These are phyloP conservation scores for Skeletonema grethae DNA, from an alignment of 108 stramenopile species.

Conservation along the genomic window DNA sequence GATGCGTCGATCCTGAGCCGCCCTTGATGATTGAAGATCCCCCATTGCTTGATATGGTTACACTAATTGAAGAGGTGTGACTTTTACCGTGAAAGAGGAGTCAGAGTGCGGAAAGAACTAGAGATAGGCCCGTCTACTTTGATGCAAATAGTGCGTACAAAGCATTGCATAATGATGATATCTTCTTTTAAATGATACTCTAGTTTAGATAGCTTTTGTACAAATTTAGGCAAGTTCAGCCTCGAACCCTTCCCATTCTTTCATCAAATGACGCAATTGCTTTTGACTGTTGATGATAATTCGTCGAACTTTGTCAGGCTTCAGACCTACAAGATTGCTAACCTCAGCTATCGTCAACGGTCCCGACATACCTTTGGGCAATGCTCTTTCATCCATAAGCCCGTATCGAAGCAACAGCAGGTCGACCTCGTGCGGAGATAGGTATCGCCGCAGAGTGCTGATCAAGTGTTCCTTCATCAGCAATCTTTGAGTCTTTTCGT, in stretches of 20 bases:
- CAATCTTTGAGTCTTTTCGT: slow-evolving; percentile 45
- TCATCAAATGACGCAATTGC: slow-evolving; percentile 59
- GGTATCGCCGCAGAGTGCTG: slow-evolving; percentile 55
- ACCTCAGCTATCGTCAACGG: slow-evolving; percentile 84
- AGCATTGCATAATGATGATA: too few relatives aligned
- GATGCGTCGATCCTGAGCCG: background rate
- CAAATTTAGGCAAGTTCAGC: slow-evolving; percentile 42
- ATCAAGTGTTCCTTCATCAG: slow-evolving; percentile 74
- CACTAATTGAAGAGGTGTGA: background rate
- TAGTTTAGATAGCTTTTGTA: background rate
- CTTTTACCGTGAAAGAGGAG: background rate
- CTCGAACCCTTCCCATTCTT: slow-evolving; percentile 75
- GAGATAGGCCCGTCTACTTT: background rate
- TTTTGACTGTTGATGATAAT: slow-evolving; percentile 71
- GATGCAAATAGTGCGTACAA: too few relatives aligned
- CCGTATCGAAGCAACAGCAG: slow-evolving; percentile 75
- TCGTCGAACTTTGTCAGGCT: slow-evolving; percentile 81
- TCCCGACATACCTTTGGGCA: slow-evolving; percentile 54
- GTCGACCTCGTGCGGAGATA: slow-evolving; percentile 61
- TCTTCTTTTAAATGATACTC: too few relatives aligned
- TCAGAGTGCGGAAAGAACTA: too few relatives aligned
- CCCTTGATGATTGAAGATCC: background rate
- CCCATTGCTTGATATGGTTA: background rate
- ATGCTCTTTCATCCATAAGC: slow-evolving; percentile 56
- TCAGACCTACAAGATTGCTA: slow-evolving; percentile 67